These are phyloP conservation scores for Miscanthus lutarioriparius DNA, from an alignment of 176 grass and related monocot species.

Conservation along the genomic window DNA sequence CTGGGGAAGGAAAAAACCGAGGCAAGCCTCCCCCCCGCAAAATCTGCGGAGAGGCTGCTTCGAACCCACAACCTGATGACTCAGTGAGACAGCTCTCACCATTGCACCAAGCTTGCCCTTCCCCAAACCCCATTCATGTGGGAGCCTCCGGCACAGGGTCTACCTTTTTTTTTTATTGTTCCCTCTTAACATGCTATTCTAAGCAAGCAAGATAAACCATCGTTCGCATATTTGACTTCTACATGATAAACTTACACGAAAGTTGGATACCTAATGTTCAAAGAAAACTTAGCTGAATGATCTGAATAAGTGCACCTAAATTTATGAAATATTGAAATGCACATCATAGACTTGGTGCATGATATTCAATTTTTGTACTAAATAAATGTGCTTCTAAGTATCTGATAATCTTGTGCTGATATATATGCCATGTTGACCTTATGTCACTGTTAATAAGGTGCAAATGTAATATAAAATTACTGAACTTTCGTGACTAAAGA, in stretches of 20 bases:
- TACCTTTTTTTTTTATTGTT: too few relatives aligned
- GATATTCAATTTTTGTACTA: neutral
- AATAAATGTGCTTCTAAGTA: neutral
- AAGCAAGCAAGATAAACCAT: neutral
- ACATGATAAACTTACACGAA: neutral
- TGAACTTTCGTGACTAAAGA: neutral
- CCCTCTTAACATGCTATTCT: neutral
- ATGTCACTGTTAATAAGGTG: neutral
- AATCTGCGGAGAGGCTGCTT: too few relatives aligned
- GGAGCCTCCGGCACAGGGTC: too few relatives aligned
- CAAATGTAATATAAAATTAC: neutral
- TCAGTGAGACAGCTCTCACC: too few relatives aligned
- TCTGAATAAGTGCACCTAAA: neutral
- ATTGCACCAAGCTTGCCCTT: too few relatives aligned
- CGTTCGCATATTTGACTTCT: neutral
- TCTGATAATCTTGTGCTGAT: neutral
- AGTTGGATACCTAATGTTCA: neutral
- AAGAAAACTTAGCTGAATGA: neutral
- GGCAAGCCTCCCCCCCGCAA: too few relatives aligned
- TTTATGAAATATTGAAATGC: neutral
- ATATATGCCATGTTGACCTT: constrained; percentile 3
- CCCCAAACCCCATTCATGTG: too few relatives aligned
- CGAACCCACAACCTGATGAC: too few relatives aligned
- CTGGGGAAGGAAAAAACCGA: too few relatives aligned
- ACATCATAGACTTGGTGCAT: neutral